These are phyloP conservation scores for Mycena galopus DNA, from an alignment of 768 basidiomycete species.

Conservation along the genomic window DNA sequence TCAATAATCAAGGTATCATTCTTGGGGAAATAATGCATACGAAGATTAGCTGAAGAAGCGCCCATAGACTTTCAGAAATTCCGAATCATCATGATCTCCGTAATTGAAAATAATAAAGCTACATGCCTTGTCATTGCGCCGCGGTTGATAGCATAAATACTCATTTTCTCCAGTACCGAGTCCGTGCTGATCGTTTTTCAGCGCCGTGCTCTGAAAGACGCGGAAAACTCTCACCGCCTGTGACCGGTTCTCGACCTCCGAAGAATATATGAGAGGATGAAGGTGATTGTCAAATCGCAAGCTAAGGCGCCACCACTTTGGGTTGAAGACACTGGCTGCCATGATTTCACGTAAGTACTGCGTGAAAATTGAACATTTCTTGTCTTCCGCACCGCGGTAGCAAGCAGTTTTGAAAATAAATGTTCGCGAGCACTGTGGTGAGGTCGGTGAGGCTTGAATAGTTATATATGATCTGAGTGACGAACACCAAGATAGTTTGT, in stretches of 20 bases:
- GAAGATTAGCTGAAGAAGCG: not conserved
- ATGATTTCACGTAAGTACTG: not conserved
- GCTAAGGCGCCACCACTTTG: not conserved
- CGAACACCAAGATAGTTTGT: not conserved
- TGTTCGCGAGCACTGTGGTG: not conserved
- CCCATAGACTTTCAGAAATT: not conserved
- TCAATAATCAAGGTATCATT: not conserved
- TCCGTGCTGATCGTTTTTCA: not conserved
- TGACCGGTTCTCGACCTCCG: not conserved
- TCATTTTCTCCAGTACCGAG: conserved; percentile 1
- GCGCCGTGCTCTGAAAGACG: not conserved
- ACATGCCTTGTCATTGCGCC: conserved; percentile 1
- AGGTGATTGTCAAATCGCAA: conserved; percentile 1
- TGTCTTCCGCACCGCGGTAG: not conserved
- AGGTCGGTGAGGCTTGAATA: not conserved
- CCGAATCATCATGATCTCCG: not conserved
- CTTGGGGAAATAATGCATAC: not conserved
- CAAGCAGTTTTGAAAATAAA: not conserved
- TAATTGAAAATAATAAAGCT: not conserved
- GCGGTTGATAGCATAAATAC: not conserved
- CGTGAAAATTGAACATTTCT: not conserved
- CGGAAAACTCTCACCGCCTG: not conserved
- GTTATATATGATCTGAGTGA: not conserved
- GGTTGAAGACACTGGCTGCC: conserved; percentile 5
- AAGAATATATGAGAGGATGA: not conserved